These are phyloP conservation scores for Backusella parvicylindrica DNA, from an alignment of 192 early-diverging fungal species.

Conservation along the genomic window DNA sequence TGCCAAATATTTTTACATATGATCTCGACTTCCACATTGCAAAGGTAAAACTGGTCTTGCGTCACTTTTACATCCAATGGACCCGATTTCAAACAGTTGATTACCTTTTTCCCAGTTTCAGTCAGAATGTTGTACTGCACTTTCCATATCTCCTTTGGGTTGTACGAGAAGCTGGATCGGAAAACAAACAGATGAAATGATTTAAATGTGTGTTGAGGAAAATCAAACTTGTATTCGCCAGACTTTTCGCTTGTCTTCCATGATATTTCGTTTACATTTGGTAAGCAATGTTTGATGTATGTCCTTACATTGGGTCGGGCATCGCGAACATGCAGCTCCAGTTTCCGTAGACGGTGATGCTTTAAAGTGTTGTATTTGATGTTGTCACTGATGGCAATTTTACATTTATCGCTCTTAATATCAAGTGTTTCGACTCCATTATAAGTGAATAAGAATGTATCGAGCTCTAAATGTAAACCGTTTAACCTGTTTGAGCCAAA, in stretches of 20 bases:
- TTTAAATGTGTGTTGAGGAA: not conserved
- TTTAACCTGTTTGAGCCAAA: not conserved
- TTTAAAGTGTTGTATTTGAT: not conserved
- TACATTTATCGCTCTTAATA: not conserved
- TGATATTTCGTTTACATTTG: not conserved
- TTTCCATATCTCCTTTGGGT: not conserved
- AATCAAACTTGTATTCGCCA: not conserved
- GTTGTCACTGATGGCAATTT: not conserved
- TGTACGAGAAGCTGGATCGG: not conserved
- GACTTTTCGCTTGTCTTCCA: not conserved
- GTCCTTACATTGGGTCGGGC: not conserved
- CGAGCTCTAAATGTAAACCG: not conserved
- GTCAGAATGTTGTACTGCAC: not conserved
- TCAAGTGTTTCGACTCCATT: not conserved
- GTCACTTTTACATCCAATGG: not conserved
- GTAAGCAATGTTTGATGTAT: not conserved
- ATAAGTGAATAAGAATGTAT: not conserved
- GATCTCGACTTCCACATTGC: not conserved
- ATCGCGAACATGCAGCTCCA: not conserved
- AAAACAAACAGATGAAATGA: not conserved
- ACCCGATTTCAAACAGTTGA: not conserved
- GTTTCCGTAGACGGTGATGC: not conserved
- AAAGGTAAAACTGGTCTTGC: not conserved
- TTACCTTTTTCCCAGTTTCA: not conserved
- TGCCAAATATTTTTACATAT: conserved; percentile 6